Evolutionary conservation across 768 basidiomycete species (phyloP), one percentile per base, ranked within the genome.

Genomic region (Xerocomellus chrysenteron): DNA sequence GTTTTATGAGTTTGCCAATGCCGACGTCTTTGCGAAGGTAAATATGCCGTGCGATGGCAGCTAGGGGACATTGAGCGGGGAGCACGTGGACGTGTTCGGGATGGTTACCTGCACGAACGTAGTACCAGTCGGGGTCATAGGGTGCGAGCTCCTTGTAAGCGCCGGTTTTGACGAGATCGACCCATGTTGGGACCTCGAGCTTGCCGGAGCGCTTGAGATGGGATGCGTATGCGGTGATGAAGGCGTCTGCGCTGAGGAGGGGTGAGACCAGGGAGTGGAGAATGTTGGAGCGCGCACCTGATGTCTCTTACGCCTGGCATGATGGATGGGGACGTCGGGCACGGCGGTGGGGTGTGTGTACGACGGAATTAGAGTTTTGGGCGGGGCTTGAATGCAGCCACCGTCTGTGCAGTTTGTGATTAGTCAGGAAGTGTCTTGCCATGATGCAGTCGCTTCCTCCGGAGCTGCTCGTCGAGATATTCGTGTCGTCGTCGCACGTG

Each of bases 91-190:
- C 2, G 26, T 19, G 39, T 13, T 40, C 0, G 21, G 33, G 6
- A 42, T 26, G 83, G 86, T 73, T 70, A 97, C 95, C 95, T 78
- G 96, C 92, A 69, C 97, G 93, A 74, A 96, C 82, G 79, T 98
- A 99, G 84, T 87, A 99, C 97, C 97, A 99, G 76, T 99, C 97
- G 42, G 93, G 91, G 77, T 98, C 94, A 79, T 98, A 98, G 52
- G 97, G 97, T 52, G 95, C 96, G 58, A 97, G 92, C 79, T 99
- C 97, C 77, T 98, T 98, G 84, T 82, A 94, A 57, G 90, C 80
- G 73, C 92, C 96, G 59, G 97, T 99, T 83, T 99, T 99, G 74
- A 99, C 97, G 67, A 98, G 79, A 76, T 97, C 96, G 59, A 92
- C 96, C 96, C 96, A 98, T 76, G 86, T 88, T 66, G 96, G 96